A percentile compares a stretch with the other conserved stretches of the same genome.
Evolutionary conservation across 352 stramenopile species (phyloP).

Genomic region (Blastocystis sp.): DNA sequence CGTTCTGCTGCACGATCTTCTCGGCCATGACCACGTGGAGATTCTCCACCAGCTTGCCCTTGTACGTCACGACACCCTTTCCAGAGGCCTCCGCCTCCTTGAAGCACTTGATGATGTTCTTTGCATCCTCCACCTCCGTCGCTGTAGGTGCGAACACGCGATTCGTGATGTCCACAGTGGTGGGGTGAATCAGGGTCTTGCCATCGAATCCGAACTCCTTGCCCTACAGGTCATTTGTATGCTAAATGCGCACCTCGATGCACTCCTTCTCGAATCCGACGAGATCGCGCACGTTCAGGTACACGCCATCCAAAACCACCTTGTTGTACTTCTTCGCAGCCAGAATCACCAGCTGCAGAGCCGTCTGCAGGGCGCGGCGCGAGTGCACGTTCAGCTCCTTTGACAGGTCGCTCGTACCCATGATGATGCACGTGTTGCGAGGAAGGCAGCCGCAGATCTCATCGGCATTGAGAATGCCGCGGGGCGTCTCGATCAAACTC

Average conservation of each 20-base stretch:
- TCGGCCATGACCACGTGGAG: conserved; percentile 67
- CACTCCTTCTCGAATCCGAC: conserved; percentile 72
- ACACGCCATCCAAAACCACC: conserved; percentile 72
- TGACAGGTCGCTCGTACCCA: conserved; percentile 74
- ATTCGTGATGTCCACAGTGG: conserved; percentile 73
- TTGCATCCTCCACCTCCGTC: conserved; percentile 72
- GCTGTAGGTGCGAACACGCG: conserved; percentile 72
- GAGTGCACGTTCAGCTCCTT: conserved; percentile 72
- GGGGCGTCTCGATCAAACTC: conserved; percentile 74
- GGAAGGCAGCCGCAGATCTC: conserved; percentile 70
- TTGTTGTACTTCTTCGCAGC: conserved; percentile 71
- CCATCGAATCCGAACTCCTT: conserved; percentile 75
- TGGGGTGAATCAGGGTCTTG: conserved; percentile 76
- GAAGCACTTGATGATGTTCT: conserved; percentile 72
- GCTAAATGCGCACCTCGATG: conserved; percentile 51
- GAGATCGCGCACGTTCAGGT: conserved; percentile 72
- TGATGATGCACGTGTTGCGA: conserved; percentile 71
- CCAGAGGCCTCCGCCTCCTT: conserved; percentile 58
- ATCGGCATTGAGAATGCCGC: conserved; percentile 73
- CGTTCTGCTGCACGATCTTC: conserved; percentile 64
- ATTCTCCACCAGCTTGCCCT: conserved; percentile 68
- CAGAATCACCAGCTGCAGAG: conserved; percentile 71
- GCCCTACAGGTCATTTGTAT: conserved; percentile 55
- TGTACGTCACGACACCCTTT: conserved; percentile 68
- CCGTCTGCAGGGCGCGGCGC: conserved; percentile 68